These are phyloP conservation scores for Picea abies DNA, from an alignment of 83 land plant species.

Conservation along the genomic window DNA sequence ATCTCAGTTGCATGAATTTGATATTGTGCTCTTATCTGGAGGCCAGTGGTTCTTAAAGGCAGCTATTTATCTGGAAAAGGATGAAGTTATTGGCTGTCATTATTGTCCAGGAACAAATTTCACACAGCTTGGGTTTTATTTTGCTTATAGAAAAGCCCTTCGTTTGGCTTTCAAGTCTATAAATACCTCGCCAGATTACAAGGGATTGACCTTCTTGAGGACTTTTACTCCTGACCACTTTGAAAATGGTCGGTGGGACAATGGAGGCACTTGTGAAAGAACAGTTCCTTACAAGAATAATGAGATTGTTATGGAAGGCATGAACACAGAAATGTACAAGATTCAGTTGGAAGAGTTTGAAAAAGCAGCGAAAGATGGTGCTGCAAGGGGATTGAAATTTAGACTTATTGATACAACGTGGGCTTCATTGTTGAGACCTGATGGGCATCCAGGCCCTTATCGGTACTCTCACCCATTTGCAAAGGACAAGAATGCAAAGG, in stretches of 20 bases:
- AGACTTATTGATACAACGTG: conserved; percentile 42
- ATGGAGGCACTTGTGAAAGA: conserved; percentile 62
- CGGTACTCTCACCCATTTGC: conserved; percentile 36
- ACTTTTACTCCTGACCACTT: conserved; percentile 65
- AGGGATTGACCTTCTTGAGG: conserved; percentile 46
- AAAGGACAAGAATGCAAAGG: conserved; percentile 27
- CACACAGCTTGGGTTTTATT: conserved; percentile 36
- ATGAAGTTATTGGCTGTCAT: conserved; percentile 47
- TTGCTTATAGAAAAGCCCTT: conserved; percentile 46
- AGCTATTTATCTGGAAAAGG: conserved; percentile 25
- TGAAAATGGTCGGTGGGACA: conserved; percentile 64
- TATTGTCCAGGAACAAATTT: conserved; percentile 39
- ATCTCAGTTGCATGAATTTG: conserved; percentile 30
- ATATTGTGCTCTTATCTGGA: conserved; percentile 55
- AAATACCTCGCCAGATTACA: conserved; percentile 31
- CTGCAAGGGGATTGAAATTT: conserved; percentile 29
- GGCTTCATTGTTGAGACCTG: conserved; percentile 61
- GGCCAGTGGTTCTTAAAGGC: conserved; percentile 64
- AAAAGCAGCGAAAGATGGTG: conserved; percentile 29
- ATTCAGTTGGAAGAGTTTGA: conserved; percentile 50
- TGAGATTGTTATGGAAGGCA: conserved; percentile 29
- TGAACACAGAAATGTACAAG: conserved; percentile 43
- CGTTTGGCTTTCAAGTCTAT: conserved; percentile 45
- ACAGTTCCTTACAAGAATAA: conserved; percentile 41
- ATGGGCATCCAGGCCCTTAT: conserved; percentile 65